These are phyloP conservation scores for Phytopythium litorale DNA, from an alignment of 352 stramenopile genomes.

Conservation along the genomic window DNA sequence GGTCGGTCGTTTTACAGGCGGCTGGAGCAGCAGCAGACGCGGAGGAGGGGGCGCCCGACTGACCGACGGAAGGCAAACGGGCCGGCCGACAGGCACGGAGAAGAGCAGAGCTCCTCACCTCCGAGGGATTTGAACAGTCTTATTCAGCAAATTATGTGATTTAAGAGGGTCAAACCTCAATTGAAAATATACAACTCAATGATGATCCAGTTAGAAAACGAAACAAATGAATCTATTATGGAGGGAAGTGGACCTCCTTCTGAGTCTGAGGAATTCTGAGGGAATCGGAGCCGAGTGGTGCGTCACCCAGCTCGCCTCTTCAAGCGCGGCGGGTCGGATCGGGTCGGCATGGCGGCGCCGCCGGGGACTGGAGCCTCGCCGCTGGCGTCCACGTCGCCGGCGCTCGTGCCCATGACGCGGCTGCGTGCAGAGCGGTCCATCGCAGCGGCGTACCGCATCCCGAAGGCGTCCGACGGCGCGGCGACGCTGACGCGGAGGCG, in stretches of 20 bases:
- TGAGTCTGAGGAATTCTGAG: no score
- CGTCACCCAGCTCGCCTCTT: background rate
- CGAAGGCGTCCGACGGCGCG: conserved; percentile 2
- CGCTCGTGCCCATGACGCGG: conserved; percentile 17
- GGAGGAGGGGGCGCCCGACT: background rate
- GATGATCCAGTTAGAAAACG: no score
- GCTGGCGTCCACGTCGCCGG: background rate
- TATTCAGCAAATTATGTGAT: no score
- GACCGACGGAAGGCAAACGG: background rate
- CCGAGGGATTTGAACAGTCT: no score
- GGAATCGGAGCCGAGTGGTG: background rate
- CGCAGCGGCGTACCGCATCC: conserved; percentile 30
- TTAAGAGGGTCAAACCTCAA: no score
- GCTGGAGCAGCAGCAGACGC: background rate
- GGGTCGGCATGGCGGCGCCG: background rate
- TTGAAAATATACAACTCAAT: no score
- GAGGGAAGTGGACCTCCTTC: no score
- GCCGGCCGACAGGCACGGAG: no score
- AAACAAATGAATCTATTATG: no score
- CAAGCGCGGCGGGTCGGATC: background rate
- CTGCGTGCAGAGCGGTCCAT: conserved; percentile 44
- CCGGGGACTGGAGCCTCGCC: no score
- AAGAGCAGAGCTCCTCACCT: background rate
- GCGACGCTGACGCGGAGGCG: conserved; percentile 11
- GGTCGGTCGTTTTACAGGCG: background rate